Evolutionary conservation across 306 rosid genomes (phyloP).

Genomic region (Cicer cuneatum): DNA sequence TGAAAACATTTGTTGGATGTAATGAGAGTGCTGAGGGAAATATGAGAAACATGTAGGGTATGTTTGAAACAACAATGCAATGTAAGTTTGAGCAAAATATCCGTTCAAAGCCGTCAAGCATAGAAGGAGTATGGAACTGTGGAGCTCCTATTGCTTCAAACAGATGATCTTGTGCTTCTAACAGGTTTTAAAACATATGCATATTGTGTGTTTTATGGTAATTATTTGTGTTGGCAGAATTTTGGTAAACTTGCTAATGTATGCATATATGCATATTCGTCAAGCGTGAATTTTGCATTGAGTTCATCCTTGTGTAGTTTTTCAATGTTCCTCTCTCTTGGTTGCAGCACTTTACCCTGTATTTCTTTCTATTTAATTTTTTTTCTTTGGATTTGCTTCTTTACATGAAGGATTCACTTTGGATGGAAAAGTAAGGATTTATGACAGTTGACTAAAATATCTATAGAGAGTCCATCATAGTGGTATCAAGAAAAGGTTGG

Average conservation of each 20-base stretch:
- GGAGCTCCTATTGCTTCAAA: background rate
- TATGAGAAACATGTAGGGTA: background rate
- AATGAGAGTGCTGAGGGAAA: background rate
- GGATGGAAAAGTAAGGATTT: slow-evolving; percentile 3
- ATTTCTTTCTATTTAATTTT: background rate
- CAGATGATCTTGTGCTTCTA: background rate
- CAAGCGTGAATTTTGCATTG: slow-evolving; percentile 1
- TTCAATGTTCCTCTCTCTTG: background rate
- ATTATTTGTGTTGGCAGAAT: background rate
- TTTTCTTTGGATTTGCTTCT: slow-evolving; percentile 3
- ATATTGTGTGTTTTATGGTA: background rate
- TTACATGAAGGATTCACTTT: background rate
- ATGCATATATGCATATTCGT: background rate
- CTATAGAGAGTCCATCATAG: background rate
- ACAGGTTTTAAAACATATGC: background rate
- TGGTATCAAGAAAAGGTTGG: background rate
- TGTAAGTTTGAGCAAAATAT: background rate
- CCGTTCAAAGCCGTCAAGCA: background rate
- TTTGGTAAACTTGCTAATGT: background rate
- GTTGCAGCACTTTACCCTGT: background rate
- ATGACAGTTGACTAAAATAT: background rate
- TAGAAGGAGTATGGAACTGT: background rate
- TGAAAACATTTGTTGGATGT: background rate
- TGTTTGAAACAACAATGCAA: background rate
- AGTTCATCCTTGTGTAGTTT: background rate